A percentile compares a stretch with the other conserved stretches of the same genome.
These are phyloP conservation scores for Theileria luwenshuni DNA, from an alignment of 169 alveolate genomes.

Conservation along the genomic window DNA sequence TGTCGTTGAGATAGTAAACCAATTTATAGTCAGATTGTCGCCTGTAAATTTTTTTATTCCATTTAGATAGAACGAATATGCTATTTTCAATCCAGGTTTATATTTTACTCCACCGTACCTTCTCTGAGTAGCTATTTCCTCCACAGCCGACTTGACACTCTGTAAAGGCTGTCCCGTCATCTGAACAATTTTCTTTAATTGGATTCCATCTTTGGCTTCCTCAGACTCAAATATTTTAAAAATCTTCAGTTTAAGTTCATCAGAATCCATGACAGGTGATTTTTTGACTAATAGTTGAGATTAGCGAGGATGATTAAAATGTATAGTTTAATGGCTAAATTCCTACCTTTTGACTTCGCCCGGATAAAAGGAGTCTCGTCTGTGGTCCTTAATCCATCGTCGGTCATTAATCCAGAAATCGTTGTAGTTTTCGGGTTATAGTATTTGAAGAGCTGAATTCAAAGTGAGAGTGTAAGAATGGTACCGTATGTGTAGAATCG, in stretches of 20 bases:
- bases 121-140: conserved; percentile 53
- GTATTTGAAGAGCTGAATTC: conserved; percentile 54
- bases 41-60: not conserved
- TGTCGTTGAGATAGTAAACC: conserved; percentile 60
- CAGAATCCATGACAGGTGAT: conserved; percentile 49
- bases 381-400: conserved; percentile 9
- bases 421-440: conserved; percentile 53
- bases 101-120: conserved; percentile 23
- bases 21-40: conserved; percentile 56
- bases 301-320: too few relatives aligned
- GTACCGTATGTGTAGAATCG: conserved; percentile 60
- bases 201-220: conserved; percentile 65
- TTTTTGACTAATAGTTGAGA: conserved; percentile 27
- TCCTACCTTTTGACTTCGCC: conserved; percentile 50
- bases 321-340: too few relatives aligned
- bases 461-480: not conserved
- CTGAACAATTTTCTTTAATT: conserved; percentile 58
- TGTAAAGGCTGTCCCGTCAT: conserved; percentile 50
- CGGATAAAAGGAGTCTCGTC: conserved; percentile 56
- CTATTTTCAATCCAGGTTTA: not conserved
- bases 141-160: conserved; percentile 57
- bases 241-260: conserved; percentile 62
- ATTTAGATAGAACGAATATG: not conserved
- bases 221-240: conserved; percentile 65
- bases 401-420: conserved; percentile 16